Evolutionary conservation across 495 filamentous ascomycete species (phyloP).

Genomic region (Penicillium cinerascens): DNA sequence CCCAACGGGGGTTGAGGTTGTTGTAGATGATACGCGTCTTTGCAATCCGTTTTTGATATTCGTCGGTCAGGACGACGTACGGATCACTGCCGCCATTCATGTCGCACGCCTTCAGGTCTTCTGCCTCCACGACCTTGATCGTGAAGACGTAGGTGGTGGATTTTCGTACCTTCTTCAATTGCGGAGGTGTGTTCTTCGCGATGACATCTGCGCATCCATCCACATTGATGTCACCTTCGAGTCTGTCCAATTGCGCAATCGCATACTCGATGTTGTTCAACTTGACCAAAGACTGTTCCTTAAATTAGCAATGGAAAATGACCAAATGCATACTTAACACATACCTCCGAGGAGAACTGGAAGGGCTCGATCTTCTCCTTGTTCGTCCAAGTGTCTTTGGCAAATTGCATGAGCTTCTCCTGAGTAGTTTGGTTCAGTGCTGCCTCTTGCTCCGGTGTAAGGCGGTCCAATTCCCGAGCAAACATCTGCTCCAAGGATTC

Average conservation of each 20-base stretch:
- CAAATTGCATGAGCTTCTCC: conserved; percentile 85
- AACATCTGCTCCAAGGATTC: conserved; percentile 87
- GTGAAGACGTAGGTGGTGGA: conserved; percentile 91
- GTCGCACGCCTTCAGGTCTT: conserved; percentile 96
- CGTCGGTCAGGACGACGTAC: conserved; percentile 94
- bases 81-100: conserved; percentile 92
- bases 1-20: conserved; percentile 94
- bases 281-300: conserved; percentile 87
- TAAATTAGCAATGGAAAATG: conserved; percentile 8
- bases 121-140: conserved; percentile 98
- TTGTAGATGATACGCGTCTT: conserved; percentile 92
- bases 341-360: conserved; percentile 91
- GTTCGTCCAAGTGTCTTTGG: conserved; percentile 90
- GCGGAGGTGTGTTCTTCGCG: conserved; percentile 57
- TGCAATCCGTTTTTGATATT: conserved; percentile 95
- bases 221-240: conserved; percentile 88
- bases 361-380: conserved; percentile 96
- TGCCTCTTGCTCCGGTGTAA: conserved; percentile 81
- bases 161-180: conserved; percentile 54
- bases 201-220: conserved; percentile 87
- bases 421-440: conserved; percentile 75
- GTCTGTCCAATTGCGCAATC: conserved; percentile 80
- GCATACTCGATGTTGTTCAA: conserved; percentile 97
- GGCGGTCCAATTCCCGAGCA: conserved; percentile 85
- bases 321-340: not conserved